Evolutionary conservation across 345 rosid genomes (phyloP), one percentile per base, ranked within the genome.

Genomic region (Laguncularia racemosa): DNA sequence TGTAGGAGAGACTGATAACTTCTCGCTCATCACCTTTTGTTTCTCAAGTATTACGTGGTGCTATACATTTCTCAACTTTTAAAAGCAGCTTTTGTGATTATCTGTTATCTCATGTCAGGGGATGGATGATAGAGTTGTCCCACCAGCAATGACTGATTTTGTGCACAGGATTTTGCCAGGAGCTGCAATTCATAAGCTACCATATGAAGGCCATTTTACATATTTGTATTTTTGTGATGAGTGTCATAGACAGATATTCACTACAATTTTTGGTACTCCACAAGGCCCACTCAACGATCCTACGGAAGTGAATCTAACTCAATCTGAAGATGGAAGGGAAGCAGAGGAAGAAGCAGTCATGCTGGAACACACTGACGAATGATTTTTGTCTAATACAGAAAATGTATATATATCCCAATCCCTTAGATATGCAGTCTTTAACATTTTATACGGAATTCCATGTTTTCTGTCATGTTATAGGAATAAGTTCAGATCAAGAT

Each of bases 181-280:
- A 2, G 87, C 78, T 49, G 91, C 91, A 5, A 73, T 84, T 53
- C 91, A 84, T 65, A 81, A 84, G 61, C 80, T 84, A 14, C 91
- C 91, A 13, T 84, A 81, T 10, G 87, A 84, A 64, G 91, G 91
- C 18, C 91, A 84, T 51, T 84, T 69, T 70, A 84, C 91, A 0
- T 84, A 79, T 57, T 62, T 79, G 50, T 79, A 61, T 59, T 84
- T 84, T 20, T 81, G 91, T 6, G 78, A 84, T 44, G 88, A 84
- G 72, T 84, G 91, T 61, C 91, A 81, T 56, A 65, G 85, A 67
- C 91, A 84, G 72, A 77, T 84, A 68, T 75, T 81, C 64, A 84
- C 85, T 43, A 73, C 85, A 49, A 80, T 84, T 59, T 77, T 84
- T 2, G 85, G 85, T 60, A 75, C 80, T 20, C 87, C 91, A 14